Evolutionary conservation across 202 grass and related monocot genomes (phyloP).

Genomic region (Schoenoplectus triqueter): DNA sequence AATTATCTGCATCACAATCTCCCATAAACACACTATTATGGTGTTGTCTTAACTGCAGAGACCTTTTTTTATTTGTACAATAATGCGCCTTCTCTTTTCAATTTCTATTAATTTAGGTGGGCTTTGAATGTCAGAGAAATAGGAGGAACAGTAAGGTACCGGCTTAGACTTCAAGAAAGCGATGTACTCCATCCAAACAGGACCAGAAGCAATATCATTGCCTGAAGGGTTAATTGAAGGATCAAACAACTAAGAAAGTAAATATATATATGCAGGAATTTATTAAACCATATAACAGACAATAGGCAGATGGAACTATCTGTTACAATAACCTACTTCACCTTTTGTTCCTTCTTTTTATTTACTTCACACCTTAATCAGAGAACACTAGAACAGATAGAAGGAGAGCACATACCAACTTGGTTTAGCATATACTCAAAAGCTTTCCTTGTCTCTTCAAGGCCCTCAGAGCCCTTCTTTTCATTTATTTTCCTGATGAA

Average conservation of each 20-base stretch:
- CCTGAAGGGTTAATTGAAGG: slow-evolving; percentile 48
- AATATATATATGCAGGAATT: neutral
- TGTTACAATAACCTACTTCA: neutral
- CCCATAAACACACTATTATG: neutral
- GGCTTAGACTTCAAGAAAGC: slow-evolving; percentile 92
- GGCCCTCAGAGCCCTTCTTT: slow-evolving; percentile 74
- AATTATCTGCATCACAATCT: neutral
- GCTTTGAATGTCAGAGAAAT: neutral
- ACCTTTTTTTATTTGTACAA: slow-evolving; percentile 12
- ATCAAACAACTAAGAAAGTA: slow-evolving; percentile 14
- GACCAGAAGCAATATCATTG: slow-evolving; percentile 84
- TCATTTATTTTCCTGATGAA: slow-evolving; percentile 83
- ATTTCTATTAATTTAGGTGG: neutral
- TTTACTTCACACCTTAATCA: neutral
- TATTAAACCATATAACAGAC: slow-evolving; percentile 5
- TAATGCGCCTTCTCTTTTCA: neutral
- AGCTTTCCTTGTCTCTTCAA: slow-evolving; percentile 93
- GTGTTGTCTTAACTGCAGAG: neutral
- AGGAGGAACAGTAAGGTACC: slow-evolving; percentile 51
- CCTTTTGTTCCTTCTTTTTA: neutral
- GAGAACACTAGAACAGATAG: slow-evolving; percentile 18
- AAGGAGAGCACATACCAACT: slow-evolving; percentile 59
- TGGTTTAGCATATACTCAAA: slow-evolving; percentile 96
- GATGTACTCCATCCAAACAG: slow-evolving; percentile 98
- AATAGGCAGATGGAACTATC: neutral